Evolutionary conservation across 495 filamentous ascomycete genomes (phyloP).

Genomic region (Penicillium diatomitis): DNA sequence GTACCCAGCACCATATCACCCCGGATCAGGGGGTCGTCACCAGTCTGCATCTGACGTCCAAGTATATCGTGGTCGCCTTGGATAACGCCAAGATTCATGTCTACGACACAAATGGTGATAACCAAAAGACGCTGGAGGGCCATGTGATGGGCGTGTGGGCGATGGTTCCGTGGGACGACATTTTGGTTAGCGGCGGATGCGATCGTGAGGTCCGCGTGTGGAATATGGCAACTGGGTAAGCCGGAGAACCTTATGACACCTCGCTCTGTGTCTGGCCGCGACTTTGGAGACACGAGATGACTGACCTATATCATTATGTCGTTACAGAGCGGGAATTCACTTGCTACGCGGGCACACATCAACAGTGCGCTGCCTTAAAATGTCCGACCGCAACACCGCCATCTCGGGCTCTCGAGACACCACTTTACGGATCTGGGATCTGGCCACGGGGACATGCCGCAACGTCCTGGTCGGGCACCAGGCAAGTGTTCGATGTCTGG

Average conservation of each 20-base stretch:
- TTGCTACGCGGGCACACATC: constrained; percentile 89
- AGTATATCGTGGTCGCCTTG: constrained; percentile 94
- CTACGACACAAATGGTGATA: constrained; percentile 82
- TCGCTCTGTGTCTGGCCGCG: too few species aligned
- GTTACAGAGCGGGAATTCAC: constrained; percentile 56
- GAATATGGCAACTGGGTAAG: constrained; percentile 93
- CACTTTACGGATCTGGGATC: constrained; percentile 91
- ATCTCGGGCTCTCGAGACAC: constrained; percentile 96
- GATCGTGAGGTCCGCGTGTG: constrained; percentile 95
- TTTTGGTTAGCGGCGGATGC: constrained; percentile 90
- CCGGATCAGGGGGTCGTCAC: constrained; percentile 96
- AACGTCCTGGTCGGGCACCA: constrained; percentile 94
- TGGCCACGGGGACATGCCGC: constrained; percentile 72
- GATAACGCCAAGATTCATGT: constrained; percentile 99
- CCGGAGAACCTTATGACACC: too few species aligned
- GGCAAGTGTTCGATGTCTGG: constrained; percentile 90
- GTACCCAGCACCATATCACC: constrained; percentile 73
- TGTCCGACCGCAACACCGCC: constrained; percentile 86
- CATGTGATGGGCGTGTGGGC: constrained; percentile 99
- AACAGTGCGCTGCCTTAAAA: constrained; percentile 93
- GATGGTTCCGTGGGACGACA: constrained; percentile 97
- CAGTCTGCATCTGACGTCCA: constrained; percentile 83
- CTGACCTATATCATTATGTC: too few species aligned
- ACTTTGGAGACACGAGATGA: too few species aligned
- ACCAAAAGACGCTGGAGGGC: constrained; percentile 81